Evolutionary conservation across 2,329 filamentous ascomycete species (phyloP).

Genomic region (Penicillium sp.): DNA sequence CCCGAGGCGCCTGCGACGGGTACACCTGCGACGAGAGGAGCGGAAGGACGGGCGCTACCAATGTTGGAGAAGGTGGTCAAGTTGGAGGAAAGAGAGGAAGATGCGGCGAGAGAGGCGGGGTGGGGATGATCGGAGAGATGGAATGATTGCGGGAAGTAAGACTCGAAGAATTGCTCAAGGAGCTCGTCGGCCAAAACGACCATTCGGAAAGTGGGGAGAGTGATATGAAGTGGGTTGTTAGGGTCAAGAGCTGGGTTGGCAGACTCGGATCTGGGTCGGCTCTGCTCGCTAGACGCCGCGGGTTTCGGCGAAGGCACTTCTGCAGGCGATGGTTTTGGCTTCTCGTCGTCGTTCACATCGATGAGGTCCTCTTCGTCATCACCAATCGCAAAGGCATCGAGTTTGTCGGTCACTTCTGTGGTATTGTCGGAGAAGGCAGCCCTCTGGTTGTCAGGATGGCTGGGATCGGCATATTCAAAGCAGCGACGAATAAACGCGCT

Average conservation of each 20-base stretch:
- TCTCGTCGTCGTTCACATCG: slow-evolving; percentile 37
- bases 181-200: slow-evolving; percentile 94
- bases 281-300: slow-evolving; percentile 33
- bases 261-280: slow-evolving; percentile 68
- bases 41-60: slow-evolving; percentile 51
- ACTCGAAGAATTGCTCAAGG: slow-evolving; percentile 95
- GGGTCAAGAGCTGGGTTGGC: slow-evolving; percentile 92
- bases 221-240: slow-evolving; percentile 90
- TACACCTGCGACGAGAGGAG: slow-evolving; percentile 37
- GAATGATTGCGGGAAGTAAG: slow-evolving; percentile 90
- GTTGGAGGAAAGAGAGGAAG: slow-evolving; percentile 61
- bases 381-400: slow-evolving; percentile 72
- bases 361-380: slow-evolving; percentile 60
- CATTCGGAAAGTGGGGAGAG: slow-evolving; percentile 97
- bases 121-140: slow-evolving; percentile 71
- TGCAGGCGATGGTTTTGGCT: slow-evolving; percentile 29
- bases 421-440: slow-evolving; percentile 32
- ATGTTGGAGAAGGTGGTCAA: slow-evolving; percentile 84
- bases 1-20: slow-evolving; percentile 55
- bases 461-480: slow-evolving; percentile 97
- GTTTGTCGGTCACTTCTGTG: slow-evolving; percentile 38
- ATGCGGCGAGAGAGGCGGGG: slow-evolving; percentile 47
- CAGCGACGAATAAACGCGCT: slow-evolving; percentile 94
- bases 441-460: slow-evolving; percentile 66
- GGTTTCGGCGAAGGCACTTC: slow-evolving; percentile 17